A percentile compares a stretch with the other conserved stretches of the same genome.
Evolutionary conservation across 208 protist species (phyloP).

Genomic region (Angomonas ambiguus): DNA sequence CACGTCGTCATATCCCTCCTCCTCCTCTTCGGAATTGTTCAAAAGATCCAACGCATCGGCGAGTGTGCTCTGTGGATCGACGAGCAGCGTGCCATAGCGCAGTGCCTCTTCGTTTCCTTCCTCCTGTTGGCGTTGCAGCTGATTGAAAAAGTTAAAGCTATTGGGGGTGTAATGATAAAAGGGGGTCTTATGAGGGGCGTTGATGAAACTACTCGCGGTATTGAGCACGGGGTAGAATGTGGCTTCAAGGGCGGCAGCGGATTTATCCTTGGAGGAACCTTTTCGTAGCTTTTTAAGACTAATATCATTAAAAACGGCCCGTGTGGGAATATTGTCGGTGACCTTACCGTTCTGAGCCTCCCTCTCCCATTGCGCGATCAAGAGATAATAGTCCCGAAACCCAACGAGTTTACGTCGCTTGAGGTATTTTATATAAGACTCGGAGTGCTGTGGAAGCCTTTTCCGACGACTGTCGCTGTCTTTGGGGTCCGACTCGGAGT

Average conservation of each 20-base stretch:
- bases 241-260: neutral
- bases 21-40: neutral
- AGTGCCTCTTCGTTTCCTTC: neutral
- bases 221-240: neutral
- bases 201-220: neutral
- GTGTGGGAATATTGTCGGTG: neutral
- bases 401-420: neutral
- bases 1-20: neutral
- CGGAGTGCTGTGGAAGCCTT: neutral
- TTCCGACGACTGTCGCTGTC: neutral
- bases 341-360: neutral
- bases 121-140: neutral
- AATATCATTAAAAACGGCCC: neutral
- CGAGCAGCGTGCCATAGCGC: neutral
- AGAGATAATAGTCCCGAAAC: constrained; percentile 6
- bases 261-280: neutral
- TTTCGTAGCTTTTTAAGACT: neutral
- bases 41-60: neutral
- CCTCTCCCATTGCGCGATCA: neutral
- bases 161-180: constrained; percentile 2
- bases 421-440: constrained; percentile 1
- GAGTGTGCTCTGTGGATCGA: neutral
- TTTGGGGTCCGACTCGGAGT: neutral
- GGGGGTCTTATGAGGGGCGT: neutral
- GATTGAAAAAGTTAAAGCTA: neutral